Percentiles rank a stretch among this genome's conserved stretches.
Evolutionary conservation across 2,329 filamentous ascomycete genomes (phyloP).

Genomic region (Colletotrichum magnum): DNA sequence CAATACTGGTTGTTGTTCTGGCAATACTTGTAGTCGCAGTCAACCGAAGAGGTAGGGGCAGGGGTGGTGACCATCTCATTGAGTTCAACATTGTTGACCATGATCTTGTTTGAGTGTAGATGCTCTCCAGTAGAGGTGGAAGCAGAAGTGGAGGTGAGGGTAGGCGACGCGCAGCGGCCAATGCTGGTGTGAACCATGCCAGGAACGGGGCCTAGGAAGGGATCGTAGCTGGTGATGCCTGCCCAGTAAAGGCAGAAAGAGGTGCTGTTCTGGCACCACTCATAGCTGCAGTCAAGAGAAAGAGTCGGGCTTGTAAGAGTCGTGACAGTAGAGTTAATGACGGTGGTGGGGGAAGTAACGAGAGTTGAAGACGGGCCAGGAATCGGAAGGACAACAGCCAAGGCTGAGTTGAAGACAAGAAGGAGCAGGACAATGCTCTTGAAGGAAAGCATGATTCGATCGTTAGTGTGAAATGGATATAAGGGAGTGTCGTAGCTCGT

Average conservation of each 20-base stretch:
- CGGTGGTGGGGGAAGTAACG: background rate
- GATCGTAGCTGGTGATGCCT: slow-evolving; percentile 48
- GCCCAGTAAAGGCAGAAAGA: slow-evolving; percentile 49
- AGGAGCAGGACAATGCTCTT: background rate
- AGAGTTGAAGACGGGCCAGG: background rate
- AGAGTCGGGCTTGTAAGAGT: background rate
- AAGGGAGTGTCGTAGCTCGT: background rate
- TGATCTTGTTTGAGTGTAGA: too few relatives aligned
- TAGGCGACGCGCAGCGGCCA: slow-evolving; percentile 16
- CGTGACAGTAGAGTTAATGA: background rate
- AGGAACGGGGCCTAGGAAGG: slow-evolving; percentile 45
- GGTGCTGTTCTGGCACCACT: slow-evolving; percentile 45
- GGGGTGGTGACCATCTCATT: slow-evolving; percentile 7
- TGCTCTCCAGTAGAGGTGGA: too few relatives aligned
- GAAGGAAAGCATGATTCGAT: background rate
- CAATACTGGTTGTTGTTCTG: slow-evolving; percentile 51
- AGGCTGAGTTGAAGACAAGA: background rate
- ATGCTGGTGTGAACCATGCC: slow-evolving; percentile 47
- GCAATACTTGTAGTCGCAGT: slow-evolving; percentile 51
- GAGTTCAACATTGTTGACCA: background rate
- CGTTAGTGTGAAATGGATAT: background rate
- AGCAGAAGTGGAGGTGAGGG: background rate
- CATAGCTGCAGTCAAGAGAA: slow-evolving; percentile 44
- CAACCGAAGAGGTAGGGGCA: slow-evolving; percentile 39
- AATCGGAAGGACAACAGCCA: background rate